A percentile compares a stretch with the other conserved stretches of the same genome.
Conservation (phyloP, 306 rosid species). For the Vigna hirtella region DNA sequence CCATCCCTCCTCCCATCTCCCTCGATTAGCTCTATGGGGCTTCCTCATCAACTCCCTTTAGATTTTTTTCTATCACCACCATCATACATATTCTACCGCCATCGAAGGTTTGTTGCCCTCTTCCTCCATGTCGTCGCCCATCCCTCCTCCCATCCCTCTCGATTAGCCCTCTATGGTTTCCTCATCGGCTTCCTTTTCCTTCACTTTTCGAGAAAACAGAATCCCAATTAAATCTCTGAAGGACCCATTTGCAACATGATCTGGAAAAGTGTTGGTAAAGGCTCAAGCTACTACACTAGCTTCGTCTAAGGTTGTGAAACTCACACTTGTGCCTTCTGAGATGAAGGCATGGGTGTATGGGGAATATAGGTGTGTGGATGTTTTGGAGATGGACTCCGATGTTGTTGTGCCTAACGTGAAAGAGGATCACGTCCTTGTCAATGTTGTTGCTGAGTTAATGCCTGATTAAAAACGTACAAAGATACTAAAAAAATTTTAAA, state of each 20-base stretch:
- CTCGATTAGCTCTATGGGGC: too few species aligned
- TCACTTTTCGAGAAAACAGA: constrained; percentile 43
- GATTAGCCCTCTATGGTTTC: too few species aligned
- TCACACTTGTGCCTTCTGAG: constrained; percentile 57
- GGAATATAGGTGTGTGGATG: constrained; percentile 80
- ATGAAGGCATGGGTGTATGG: constrained; percentile 97
- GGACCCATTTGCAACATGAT: background rate
- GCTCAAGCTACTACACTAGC: constrained; percentile 66
- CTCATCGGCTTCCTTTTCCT: constrained; percentile 25
- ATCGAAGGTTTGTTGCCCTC: too few species aligned
- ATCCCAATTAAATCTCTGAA: constrained; percentile 28
- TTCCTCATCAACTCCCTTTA: too few species aligned
- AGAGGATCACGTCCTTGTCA: constrained; percentile 82
- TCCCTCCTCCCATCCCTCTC: too few species aligned
- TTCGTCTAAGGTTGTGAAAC: constrained; percentile 56
- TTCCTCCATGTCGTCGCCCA: too few species aligned
- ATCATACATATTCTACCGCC: too few species aligned
- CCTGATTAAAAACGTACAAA: too few species aligned
- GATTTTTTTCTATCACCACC: too few species aligned
- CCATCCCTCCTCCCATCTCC: too few species aligned
- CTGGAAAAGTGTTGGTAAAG: constrained; percentile 54
- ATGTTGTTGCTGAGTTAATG: constrained; percentile 58
- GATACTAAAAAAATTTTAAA: too few species aligned
- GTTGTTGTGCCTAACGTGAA: constrained; percentile 75
- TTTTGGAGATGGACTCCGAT: constrained; percentile 65